Percentiles rank a stretch among this genome's conserved stretches.
Conservation (phyloP, 768 basidiomycete species). For the Pisolithus albus region DNA sequence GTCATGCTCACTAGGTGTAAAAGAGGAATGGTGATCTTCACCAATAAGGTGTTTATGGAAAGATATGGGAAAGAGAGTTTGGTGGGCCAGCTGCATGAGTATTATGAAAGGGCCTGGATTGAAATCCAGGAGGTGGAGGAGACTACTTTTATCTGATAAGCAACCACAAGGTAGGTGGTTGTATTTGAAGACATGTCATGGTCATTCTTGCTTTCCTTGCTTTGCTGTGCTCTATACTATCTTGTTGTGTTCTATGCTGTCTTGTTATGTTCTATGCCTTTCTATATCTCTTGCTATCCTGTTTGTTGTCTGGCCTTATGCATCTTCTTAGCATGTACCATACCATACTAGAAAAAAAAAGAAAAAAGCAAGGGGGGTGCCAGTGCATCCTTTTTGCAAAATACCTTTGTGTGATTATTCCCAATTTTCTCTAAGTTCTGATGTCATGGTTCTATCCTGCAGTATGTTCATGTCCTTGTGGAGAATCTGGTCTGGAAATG, state of each 20-base stretch:
- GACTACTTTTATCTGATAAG: conserved; percentile 13
- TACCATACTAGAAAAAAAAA: neutral
- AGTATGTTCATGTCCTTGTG: neutral
- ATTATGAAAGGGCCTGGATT: conserved; percentile 32
- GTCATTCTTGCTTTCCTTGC: neutral
- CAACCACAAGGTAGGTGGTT: neutral
- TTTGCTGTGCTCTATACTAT: neutral
- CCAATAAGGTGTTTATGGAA: conserved; percentile 54
- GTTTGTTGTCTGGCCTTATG: too few relatives aligned
- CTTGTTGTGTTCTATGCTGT: neutral
- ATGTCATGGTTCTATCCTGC: too few relatives aligned
- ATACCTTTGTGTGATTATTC: too few relatives aligned
- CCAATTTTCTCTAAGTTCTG: too few relatives aligned
- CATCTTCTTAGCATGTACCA: too few relatives aligned
- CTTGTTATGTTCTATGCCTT: neutral
- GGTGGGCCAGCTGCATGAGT: conserved; percentile 34
- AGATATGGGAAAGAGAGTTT: conserved; percentile 43
- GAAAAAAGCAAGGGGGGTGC: neutral
- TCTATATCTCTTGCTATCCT: neutral
- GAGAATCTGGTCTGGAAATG: neutral
- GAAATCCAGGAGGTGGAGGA: conserved; percentile 24
- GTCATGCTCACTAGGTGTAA: conserved; percentile 85
- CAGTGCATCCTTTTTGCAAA: neutral
- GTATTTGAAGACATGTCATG: neutral
- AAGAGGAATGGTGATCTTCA: conserved; percentile 68